A percentile compares a stretch with the other conserved stretches of the same genome.
phyloP scores from a whole-genome alignment of 805 yeast species.

The Cephaloascus fragrans region DNA sequence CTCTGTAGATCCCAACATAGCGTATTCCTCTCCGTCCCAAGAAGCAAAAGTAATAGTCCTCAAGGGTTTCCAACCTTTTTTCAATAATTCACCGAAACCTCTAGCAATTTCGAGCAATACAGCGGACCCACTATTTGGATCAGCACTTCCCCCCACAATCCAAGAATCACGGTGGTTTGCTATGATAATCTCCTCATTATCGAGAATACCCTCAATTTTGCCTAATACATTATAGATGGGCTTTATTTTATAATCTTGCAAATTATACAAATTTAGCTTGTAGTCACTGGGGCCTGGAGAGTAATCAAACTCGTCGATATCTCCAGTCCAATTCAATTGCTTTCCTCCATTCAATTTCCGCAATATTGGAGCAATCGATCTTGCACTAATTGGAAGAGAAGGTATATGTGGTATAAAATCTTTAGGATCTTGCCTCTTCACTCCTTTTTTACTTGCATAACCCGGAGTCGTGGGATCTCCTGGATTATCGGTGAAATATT shows the following conservation, averaged over 20 bases:
- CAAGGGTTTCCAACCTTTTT: constrained; percentile 35
- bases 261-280: constrained; percentile 26
- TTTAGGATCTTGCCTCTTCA: constrained; percentile 23
- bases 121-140: constrained; percentile 40
- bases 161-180: constrained; percentile 49
- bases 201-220: constrained; percentile 46
- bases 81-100: constrained; percentile 32
- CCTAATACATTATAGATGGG: constrained; percentile 41
- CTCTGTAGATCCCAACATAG: constrained; percentile 47
- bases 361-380: constrained; percentile 32
- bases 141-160: constrained; percentile 40
- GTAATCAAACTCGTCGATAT: constrained; percentile 31
- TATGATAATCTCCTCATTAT: constrained; percentile 41
- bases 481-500: constrained; percentile 47
- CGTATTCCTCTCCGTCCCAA: constrained; percentile 40
- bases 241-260: constrained; percentile 28
- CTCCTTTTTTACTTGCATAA: constrained; percentile 41
- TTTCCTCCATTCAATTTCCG: constrained; percentile 25
- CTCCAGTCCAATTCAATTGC: constrained; percentile 25
- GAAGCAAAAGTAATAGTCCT: constrained; percentile 26
- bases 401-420: constrained; percentile 40
- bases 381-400: constrained; percentile 37
- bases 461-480: constrained; percentile 81
- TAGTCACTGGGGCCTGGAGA: constrained; percentile 34
- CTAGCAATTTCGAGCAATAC: constrained; percentile 42